These are phyloP conservation scores for Corylus avellana DNA, from an alignment of 306 rosid species.

Conservation along the genomic window DNA sequence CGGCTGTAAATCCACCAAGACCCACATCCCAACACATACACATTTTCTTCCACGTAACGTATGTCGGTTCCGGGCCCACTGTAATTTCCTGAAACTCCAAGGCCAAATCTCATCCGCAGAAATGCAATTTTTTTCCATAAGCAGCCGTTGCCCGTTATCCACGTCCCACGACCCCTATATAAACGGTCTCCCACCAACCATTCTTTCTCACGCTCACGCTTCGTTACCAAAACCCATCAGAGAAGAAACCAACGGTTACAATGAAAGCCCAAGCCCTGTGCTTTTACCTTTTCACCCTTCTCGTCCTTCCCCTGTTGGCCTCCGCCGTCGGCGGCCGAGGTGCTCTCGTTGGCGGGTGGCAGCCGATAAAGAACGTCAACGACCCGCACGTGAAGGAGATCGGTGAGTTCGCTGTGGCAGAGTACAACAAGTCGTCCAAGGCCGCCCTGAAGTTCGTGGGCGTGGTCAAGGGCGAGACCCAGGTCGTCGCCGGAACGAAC, in stretches of 20 bases:
- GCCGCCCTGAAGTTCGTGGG: slow-evolving; percentile 23
- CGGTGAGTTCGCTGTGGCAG: slow-evolving; percentile 50
- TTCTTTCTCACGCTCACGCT: not conserved
- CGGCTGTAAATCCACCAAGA: not conserved
- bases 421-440: slow-evolving; percentile 40
- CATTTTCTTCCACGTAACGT: not conserved
- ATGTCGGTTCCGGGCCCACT: not conserved
- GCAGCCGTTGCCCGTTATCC: not conserved
- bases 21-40: no score
- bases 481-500: slow-evolving; percentile 50
- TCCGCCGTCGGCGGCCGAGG: not conserved
- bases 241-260: not conserved
- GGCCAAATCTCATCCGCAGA: not conserved
- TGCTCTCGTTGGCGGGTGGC: slow-evolving; percentile 26
- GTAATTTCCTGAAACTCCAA: not conserved
- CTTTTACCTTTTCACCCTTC: slow-evolving; percentile 20
- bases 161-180: not conserved
- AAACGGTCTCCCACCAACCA: not conserved
- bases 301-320: slow-evolving; percentile 17
- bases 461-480: slow-evolving; percentile 43
- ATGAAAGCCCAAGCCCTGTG: slow-evolving; percentile 25
- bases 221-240: not conserved
- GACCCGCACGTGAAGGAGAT: slow-evolving; percentile 52
- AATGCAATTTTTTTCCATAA: no score
- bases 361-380: slow-evolving; percentile 36